Conservation (phyloP, 2,329 filamentous ascomycete species). For the Cadophora malorum region DNA sequence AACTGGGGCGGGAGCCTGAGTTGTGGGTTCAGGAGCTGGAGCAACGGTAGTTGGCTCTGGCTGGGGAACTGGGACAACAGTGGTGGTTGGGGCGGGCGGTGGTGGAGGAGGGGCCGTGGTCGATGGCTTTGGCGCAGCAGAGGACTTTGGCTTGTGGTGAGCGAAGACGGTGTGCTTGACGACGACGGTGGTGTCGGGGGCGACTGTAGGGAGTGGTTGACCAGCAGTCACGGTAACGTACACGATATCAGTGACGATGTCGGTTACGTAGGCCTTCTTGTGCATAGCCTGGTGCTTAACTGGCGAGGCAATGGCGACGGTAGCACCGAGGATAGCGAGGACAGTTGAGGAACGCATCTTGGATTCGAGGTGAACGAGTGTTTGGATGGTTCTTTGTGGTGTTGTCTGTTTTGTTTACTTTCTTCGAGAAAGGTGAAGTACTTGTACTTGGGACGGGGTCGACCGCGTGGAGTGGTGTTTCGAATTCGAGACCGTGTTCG, state of each 20-base stretch:
- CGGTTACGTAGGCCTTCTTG: slow-evolving; percentile 39
- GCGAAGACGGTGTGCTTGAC: slow-evolving; percentile 30
- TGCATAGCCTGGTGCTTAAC: slow-evolving; percentile 43
- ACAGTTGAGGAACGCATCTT: slow-evolving; percentile 52
- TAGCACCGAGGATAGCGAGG: slow-evolving; percentile 46
- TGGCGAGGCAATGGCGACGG: slow-evolving; percentile 46
- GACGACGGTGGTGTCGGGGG: slow-evolving; percentile 21
- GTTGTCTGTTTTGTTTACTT: slow-evolving; percentile 27
- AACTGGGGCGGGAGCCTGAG: slow-evolving; percentile 17
- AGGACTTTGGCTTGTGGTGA: slow-evolving; percentile 27
- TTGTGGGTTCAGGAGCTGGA: slow-evolving; percentile 23
- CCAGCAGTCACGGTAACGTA: slow-evolving; percentile 48
- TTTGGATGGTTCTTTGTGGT: slow-evolving; percentile 8
- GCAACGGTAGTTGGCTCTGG: slow-evolving; percentile 7
- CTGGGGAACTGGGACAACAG: not conserved
- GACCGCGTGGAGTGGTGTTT: slow-evolving; percentile 26
- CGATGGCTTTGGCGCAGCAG: slow-evolving; percentile 20
- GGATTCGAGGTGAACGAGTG: slow-evolving; percentile 29
- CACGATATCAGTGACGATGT: slow-evolving; percentile 46
- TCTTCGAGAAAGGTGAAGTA: slow-evolving; percentile 38
- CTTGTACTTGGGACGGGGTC: slow-evolving; percentile 28
- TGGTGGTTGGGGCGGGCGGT: slow-evolving; percentile 7
- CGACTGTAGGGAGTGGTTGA: slow-evolving; percentile 9
- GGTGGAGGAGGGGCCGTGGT: slow-evolving; percentile 23
- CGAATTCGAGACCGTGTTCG: slow-evolving; percentile 22